Percentiles rank a stretch among this genome's conserved stretches.
Evolutionary conservation across 106 monocot species (phyloP).

Genomic region (Dendrobium chrysotoxum): DNA sequence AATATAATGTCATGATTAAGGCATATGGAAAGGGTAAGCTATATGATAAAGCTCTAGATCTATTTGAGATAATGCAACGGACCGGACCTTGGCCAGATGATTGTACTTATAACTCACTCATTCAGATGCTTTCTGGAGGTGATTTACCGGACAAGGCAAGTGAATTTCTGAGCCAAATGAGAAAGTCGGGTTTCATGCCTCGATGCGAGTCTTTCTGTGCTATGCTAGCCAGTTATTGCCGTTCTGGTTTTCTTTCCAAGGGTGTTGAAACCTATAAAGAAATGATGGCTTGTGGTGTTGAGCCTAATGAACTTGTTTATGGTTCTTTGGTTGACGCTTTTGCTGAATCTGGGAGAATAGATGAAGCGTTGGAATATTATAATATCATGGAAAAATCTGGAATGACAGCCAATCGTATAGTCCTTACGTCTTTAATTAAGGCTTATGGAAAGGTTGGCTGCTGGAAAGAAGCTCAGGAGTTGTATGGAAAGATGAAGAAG

Average conservation of each 20-base stretch:
- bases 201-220: conserved; percentile 65
- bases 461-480: conserved; percentile 72
- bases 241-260: conserved; percentile 25
- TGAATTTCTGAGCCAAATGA: conserved; percentile 48
- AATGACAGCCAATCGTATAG: conserved; percentile 35
- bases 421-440: conserved; percentile 82
- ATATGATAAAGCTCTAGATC: conserved; percentile 56
- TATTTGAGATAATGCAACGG: conserved; percentile 60
- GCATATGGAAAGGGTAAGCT: conserved; percentile 69
- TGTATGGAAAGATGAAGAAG: conserved; percentile 54
- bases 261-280: conserved; percentile 42
- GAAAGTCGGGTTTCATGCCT: conserved; percentile 42
- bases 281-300: conserved; percentile 41
- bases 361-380: conserved; percentile 41
- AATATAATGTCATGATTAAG: conserved; percentile 87
- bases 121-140: conserved; percentile 70
- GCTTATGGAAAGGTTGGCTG: conserved; percentile 47
- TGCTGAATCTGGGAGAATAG: conserved; percentile 42
- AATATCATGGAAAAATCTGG: conserved; percentile 58
- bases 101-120: conserved; percentile 77
- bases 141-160: conserved; percentile 44
- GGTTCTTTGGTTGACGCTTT: conserved; percentile 64
- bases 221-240: conserved; percentile 38
- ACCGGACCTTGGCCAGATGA: conserved; percentile 63
- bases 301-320: conserved; percentile 70